A percentile compares a stretch with the other conserved stretches of the same genome.
phyloP scores from a whole-genome alignment of 371 early-diverging fungal genomes.

The Dichotomocladium elegans region DNA sequence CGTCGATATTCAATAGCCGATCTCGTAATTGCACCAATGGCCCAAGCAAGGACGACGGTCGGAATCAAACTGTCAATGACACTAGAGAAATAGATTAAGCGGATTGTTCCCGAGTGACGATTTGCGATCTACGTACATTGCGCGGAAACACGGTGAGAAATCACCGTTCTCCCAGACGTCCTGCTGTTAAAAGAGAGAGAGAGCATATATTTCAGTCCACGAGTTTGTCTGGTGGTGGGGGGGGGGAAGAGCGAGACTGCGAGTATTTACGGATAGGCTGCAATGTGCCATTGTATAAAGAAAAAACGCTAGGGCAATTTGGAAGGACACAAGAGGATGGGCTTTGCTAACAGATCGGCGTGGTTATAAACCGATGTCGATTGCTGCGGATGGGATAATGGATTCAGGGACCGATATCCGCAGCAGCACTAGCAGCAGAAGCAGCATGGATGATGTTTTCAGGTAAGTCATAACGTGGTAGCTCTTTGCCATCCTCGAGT shows the following conservation, averaged over 20 bases:
- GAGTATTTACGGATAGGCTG: not conserved
- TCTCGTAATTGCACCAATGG: not conserved
- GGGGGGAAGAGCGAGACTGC: not conserved
- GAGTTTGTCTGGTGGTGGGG: too few species aligned
- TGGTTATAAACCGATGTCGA: too few species aligned
- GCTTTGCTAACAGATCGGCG: too few species aligned
- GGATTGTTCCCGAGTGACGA: not conserved
- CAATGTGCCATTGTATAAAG: not conserved
- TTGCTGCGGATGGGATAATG: too few species aligned
- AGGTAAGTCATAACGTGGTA: too few species aligned
- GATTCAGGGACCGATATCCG: too few species aligned
- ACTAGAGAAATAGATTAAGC: not conserved
- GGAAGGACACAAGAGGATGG: too few species aligned
- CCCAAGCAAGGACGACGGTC: constrained; percentile 3
- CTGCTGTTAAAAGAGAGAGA: too few species aligned
- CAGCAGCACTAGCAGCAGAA: too few species aligned
- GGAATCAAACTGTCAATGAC: constrained; percentile 6
- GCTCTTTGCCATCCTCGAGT: too few species aligned
- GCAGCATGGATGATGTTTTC: too few species aligned
- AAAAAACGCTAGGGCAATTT: too few species aligned
- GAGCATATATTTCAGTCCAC: not conserved
- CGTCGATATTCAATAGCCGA: not conserved
- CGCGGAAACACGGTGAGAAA: constrained; percentile 23
- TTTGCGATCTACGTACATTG: constrained; percentile 10
- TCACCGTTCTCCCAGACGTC: constrained; percentile 16